Percentiles rank a stretch among this genome's conserved stretches.
These are phyloP conservation scores for Neofusicoccum cordaticola DNA, from an alignment of 2,329 filamentous ascomycete species.

Conservation along the genomic window DNA sequence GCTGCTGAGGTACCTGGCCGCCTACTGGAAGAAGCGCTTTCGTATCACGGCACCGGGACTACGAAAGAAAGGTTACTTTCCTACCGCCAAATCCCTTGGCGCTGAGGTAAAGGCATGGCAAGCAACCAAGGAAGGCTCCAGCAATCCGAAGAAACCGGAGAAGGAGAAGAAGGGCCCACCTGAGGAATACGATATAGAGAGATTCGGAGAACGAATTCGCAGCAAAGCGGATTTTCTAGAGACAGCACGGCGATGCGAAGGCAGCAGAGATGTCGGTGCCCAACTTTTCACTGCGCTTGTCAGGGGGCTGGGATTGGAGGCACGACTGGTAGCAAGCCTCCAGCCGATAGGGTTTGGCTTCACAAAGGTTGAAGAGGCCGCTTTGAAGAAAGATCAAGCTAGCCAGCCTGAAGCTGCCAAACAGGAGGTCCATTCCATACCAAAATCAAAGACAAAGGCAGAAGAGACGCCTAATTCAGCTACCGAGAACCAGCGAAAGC, in stretches of 20 bases:
- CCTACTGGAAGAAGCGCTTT: slow-evolving; percentile 88
- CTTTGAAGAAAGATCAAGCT: slow-evolving; percentile 38
- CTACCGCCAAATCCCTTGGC: slow-evolving; percentile 65
- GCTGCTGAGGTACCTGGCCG: slow-evolving; percentile 70
- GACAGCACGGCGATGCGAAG: slow-evolving; percentile 66
- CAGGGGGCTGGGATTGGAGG: slow-evolving; percentile 75
- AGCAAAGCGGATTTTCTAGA: slow-evolving; percentile 65
- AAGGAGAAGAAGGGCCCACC: neutral
- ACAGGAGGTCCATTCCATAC: neutral
- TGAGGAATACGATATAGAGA: slow-evolving; percentile 56
- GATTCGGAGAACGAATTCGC: slow-evolving; percentile 75
- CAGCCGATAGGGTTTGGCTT: slow-evolving; percentile 89
- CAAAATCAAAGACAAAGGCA: slow-evolving; percentile 22
- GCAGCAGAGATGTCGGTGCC: slow-evolving; percentile 82
- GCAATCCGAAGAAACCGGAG: neutral
- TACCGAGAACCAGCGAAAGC: neutral
- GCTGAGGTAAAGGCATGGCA: slow-evolving; percentile 70
- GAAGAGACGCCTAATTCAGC: slow-evolving; percentile 15
- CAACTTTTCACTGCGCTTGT: slow-evolving; percentile 87
- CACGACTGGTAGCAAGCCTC: slow-evolving; percentile 77
- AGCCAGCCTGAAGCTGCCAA: slow-evolving; percentile 24
- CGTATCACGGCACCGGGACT: slow-evolving; percentile 72
- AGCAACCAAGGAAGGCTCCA: slow-evolving; percentile 37
- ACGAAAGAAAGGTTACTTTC: slow-evolving; percentile 86
- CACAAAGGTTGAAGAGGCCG: slow-evolving; percentile 80